Percentiles rank a stretch among this genome's conserved stretches.
Conservation (phyloP, 768 basidiomycete species). For the Pholiota molesta region DNA sequence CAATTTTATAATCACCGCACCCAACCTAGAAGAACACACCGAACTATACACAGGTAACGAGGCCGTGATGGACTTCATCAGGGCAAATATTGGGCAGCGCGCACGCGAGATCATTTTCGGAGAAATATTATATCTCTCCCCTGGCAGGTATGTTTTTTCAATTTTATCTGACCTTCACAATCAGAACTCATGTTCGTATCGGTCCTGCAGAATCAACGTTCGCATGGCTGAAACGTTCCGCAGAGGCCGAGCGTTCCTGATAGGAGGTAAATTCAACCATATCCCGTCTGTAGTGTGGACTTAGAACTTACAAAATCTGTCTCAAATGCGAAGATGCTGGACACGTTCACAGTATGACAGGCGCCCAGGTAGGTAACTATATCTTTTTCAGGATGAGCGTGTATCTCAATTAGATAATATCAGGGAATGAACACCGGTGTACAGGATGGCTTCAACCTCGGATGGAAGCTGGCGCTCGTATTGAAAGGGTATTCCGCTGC, state of each 20-base stretch:
- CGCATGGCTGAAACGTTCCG: conserved; percentile 20
- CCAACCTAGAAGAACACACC: conserved; percentile 3
- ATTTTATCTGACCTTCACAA: too few species aligned
- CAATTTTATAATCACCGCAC: conserved; percentile 18
- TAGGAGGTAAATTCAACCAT: conserved; percentile 22
- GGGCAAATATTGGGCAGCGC: conserved; percentile 21
- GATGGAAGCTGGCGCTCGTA: conserved; percentile 40
- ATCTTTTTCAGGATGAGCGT: not conserved
- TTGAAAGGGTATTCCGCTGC: conserved; percentile 26
- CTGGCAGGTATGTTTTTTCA: conserved; percentile 25
- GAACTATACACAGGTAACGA: conserved; percentile 11
- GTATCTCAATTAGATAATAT: not conserved
- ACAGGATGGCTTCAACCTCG: conserved; percentile 34
- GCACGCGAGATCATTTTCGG: conserved; percentile 26
- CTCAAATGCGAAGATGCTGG: conserved; percentile 27
- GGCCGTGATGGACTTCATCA: conserved; percentile 22
- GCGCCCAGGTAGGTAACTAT: conserved; percentile 27
- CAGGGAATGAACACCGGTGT: conserved; percentile 23
- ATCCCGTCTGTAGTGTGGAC: too few species aligned
- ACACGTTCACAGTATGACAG: conserved; percentile 36
- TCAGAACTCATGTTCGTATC: too few species aligned
- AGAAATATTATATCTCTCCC: conserved; percentile 30
- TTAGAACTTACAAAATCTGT: not conserved
- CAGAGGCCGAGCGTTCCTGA: conserved; percentile 19
- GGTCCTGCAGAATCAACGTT: conserved; percentile 14